Evolutionary conservation across 1,284 basidiomycete genomes (phyloP).

Genomic region (Puccinia triticina): DNA sequence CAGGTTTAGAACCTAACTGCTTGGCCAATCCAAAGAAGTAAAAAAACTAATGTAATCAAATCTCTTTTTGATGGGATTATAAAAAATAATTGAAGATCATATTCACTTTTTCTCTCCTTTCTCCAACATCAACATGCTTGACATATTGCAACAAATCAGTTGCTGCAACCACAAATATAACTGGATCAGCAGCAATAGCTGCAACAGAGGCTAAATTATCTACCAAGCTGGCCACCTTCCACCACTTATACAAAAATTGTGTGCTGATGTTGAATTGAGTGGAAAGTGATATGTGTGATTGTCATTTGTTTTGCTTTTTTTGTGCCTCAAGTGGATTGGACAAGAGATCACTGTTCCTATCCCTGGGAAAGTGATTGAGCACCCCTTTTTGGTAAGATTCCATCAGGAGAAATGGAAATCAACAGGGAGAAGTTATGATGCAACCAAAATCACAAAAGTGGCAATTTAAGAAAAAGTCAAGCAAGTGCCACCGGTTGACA

Average conservation of each 20-base stretch:
- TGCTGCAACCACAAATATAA: slow-evolving; percentile 81
- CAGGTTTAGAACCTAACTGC: slow-evolving; percentile 81
- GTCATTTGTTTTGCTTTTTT: too few species aligned
- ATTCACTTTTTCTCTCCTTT: slow-evolving; percentile 65
- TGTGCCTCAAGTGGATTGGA: slow-evolving; percentile 38
- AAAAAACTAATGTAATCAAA: slow-evolving; percentile 6
- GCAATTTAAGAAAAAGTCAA: background rate
- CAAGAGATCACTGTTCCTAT: slow-evolving; percentile 10
- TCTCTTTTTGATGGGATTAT: too few species aligned
- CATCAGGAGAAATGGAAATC: slow-evolving; percentile 58
- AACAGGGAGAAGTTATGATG: too few species aligned
- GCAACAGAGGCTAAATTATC: too few species aligned
- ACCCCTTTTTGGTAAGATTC: slow-evolving; percentile 88
- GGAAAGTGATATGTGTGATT: too few species aligned
- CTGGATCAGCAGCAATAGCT: slow-evolving; percentile 65
- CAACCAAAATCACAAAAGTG: background rate
- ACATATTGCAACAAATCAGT: slow-evolving; percentile 91
- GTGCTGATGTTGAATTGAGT: too few species aligned
- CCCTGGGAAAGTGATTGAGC: slow-evolving; percentile 67
- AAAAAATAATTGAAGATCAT: slow-evolving; percentile 34
- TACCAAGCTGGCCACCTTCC: too few species aligned
- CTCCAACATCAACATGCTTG: slow-evolving; percentile 82
- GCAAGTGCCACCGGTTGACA: too few species aligned
- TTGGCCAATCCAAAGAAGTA: slow-evolving; percentile 68
- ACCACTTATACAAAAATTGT: too few species aligned